These are phyloP conservation scores for Borealophlyctis nickersoniae DNA, from an alignment of 192 early-diverging fungal species.

Conservation along the genomic window DNA sequence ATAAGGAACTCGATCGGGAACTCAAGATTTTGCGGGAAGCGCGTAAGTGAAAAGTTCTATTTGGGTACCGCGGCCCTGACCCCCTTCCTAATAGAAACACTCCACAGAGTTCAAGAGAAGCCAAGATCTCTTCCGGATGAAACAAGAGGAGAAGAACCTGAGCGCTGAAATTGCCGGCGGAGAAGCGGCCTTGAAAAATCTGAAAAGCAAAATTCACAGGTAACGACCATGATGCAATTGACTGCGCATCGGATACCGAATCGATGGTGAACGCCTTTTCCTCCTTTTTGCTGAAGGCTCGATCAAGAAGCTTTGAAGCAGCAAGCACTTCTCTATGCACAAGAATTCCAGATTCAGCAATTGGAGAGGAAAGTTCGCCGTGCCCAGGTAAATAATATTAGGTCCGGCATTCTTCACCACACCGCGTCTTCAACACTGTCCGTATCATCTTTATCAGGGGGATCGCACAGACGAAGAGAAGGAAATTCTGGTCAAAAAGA, in stretches of 20 bases:
- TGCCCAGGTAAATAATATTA: conserved; percentile 40
- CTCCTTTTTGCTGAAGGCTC: conserved; percentile 32
- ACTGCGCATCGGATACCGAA: background rate
- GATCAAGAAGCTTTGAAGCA: conserved; percentile 61
- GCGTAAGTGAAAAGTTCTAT: conserved; percentile 30
- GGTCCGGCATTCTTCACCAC: no score
- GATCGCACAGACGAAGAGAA: conserved; percentile 66
- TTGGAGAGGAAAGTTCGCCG: conserved; percentile 58
- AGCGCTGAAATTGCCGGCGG: conserved; percentile 51
- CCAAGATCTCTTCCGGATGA: conserved; percentile 53
- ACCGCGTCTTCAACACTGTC: background rate
- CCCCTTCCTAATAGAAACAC: background rate
- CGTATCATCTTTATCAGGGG: conserved; percentile 39
- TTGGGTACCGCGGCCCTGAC: background rate
- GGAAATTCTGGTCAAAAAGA: conserved; percentile 43
- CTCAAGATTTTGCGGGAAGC: conserved; percentile 50
- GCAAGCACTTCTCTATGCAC: conserved; percentile 53
- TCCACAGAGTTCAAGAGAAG: conserved; percentile 52
- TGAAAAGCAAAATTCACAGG: conserved; percentile 49
- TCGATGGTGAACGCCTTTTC: no score
- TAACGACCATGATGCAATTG: conserved; percentile 2
- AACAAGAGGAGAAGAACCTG: conserved; percentile 55
- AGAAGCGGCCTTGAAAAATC: conserved; percentile 47
- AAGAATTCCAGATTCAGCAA: conserved; percentile 63
- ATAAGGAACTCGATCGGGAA: conserved; percentile 52